These are phyloP conservation scores for Calonectria hawksworthii DNA, from an alignment of 2,329 filamentous ascomycete species.

Conservation along the genomic window DNA sequence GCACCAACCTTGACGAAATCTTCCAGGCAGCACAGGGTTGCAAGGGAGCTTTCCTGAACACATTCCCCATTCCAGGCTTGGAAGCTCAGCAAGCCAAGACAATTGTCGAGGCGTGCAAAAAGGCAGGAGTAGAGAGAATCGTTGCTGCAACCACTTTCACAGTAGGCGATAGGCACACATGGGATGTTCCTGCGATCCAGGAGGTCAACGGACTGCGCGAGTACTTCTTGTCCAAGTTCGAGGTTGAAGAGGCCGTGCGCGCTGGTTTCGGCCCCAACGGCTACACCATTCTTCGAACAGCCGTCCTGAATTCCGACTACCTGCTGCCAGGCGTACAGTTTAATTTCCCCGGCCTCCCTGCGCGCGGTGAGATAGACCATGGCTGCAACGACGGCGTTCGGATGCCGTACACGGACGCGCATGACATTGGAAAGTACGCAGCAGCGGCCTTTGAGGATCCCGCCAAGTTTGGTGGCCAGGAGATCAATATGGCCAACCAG, in stretches of 20 bases:
- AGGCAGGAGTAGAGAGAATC: conserved; percentile 49
- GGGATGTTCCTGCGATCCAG: conserved; percentile 39
- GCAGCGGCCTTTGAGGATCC: conserved; percentile 50
- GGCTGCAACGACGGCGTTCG: conserved; percentile 33
- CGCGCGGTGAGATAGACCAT: conserved; percentile 48
- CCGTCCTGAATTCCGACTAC: conserved; percentile 47
- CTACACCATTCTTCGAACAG: conserved; percentile 54
- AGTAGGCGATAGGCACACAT: conserved; percentile 34
- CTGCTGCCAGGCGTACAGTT: conserved; percentile 32
- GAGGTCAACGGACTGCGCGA: conserved; percentile 31
- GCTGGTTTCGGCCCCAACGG: conserved; percentile 39
- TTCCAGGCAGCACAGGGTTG: conserved; percentile 51
- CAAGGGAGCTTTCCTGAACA: conserved; percentile 48
- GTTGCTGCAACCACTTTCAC: conserved; percentile 45
- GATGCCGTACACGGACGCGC: neutral
- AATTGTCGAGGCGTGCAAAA: conserved; percentile 48
- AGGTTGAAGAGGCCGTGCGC: conserved; percentile 52
- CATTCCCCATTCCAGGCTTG: conserved; percentile 44
- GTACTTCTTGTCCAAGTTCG: conserved; percentile 56
- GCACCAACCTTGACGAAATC: conserved; percentile 48
- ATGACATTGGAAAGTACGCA: conserved; percentile 51
- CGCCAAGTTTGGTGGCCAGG: conserved; percentile 46
- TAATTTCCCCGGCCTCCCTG: conserved; percentile 50
- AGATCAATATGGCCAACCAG: conserved; percentile 49
- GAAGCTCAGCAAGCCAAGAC: conserved; percentile 50